Percentiles rank a stretch among this genome's conserved stretches.
Conservation (phyloP, 1,139 yeast species). For the Candida frijolesensis region DNA sequence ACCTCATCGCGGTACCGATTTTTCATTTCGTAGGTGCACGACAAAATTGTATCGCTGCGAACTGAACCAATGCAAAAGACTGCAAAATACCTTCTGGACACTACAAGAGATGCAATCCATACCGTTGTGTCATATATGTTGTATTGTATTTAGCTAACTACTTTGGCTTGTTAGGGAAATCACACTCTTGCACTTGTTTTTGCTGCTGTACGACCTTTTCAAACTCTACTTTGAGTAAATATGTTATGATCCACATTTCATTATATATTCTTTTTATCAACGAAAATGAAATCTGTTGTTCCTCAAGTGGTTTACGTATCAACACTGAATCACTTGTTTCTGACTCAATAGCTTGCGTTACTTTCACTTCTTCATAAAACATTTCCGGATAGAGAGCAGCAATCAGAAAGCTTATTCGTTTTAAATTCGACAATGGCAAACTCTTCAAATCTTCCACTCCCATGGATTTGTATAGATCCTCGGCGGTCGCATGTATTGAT, state of each 20-base stretch:
- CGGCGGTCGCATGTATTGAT: slow-evolving; percentile 15
- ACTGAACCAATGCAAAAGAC: not conserved
- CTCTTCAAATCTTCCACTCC: slow-evolving; percentile 14
- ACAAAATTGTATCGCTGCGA: not conserved
- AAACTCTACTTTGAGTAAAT: slow-evolving; percentile 22
- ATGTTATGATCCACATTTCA: slow-evolving; percentile 29
- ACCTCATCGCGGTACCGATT: not conserved
- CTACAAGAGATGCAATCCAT: not conserved
- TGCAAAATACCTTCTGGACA: not conserved
- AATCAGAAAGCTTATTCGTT: slow-evolving; percentile 21
- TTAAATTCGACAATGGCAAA: slow-evolving; percentile 25
- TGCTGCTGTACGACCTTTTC: not conserved
- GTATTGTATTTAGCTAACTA: too few species aligned
- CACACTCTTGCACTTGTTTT: too few species aligned
- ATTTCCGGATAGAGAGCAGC: slow-evolving; percentile 23
- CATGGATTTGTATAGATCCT: slow-evolving; percentile 12
- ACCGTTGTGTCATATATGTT: not conserved
- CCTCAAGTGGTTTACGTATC: not conserved
- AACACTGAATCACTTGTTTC: not conserved
- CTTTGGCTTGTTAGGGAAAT: too few species aligned
- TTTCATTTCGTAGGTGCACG: too few species aligned
- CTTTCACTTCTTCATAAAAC: slow-evolving; percentile 21
- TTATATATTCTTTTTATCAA: slow-evolving; percentile 14
- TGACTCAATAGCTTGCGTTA: not conserved
- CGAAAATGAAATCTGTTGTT: too few species aligned